Conservation (phyloP, 106 monocot species). For the Dendrobium huoshanense region DNA sequence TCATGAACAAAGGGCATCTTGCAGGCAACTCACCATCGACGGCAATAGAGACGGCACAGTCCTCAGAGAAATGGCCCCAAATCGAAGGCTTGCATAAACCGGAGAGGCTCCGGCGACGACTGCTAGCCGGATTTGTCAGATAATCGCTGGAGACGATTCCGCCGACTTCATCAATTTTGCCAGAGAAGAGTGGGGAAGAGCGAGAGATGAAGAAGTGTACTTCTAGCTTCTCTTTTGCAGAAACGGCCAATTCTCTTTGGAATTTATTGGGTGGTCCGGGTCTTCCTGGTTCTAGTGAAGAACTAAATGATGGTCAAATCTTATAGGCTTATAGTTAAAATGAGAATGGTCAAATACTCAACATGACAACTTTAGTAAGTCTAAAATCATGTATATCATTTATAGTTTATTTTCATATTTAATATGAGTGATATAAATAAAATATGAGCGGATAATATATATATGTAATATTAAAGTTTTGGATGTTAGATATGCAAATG, state of each 20-base stretch:
- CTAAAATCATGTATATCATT: too few relatives aligned
- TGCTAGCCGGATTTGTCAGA: not conserved
- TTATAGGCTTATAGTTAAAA: too few relatives aligned
- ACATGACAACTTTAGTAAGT: too few relatives aligned
- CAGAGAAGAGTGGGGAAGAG: not conserved
- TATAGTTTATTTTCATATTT: too few relatives aligned
- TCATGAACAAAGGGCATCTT: not conserved
- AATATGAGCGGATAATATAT: too few relatives aligned
- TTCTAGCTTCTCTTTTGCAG: not conserved
- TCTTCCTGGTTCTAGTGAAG: too few relatives aligned
- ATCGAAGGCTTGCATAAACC: not conserved
- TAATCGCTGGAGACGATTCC: not conserved
- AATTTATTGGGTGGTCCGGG: not conserved
- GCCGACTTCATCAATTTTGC: not conserved
- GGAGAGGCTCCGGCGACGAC: not conserved
- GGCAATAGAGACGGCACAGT: not conserved
- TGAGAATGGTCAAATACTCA: too few relatives aligned
- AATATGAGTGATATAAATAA: too few relatives aligned
- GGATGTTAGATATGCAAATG: too few relatives aligned
- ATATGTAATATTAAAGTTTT: too few relatives aligned
- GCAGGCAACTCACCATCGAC: not conserved
- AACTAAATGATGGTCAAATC: too few relatives aligned
- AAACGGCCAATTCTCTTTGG: not conserved
- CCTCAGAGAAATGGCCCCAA: not conserved
- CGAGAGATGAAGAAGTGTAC: not conserved